These are phyloP conservation scores for Ustilago tritici DNA, from an alignment of 1,284 basidiomycete species.

Conservation along the genomic window DNA sequence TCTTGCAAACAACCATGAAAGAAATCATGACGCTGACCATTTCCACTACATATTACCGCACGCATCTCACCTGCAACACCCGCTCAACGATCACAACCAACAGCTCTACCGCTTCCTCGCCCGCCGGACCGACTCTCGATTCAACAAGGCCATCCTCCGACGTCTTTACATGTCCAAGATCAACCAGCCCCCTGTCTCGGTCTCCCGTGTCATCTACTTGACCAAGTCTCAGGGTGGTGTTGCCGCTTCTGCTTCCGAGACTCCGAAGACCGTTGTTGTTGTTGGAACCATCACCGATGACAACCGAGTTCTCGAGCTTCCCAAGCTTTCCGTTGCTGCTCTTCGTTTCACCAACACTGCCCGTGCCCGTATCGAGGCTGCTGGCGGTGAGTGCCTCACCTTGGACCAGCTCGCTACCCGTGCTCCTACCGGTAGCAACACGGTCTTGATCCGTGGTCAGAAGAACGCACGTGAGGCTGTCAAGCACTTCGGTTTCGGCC, in stretches of 20 bases:
- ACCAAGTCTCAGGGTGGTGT: conserved; percentile 67
- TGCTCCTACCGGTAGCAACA: conserved; percentile 94
- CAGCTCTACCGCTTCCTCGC: conserved; percentile 99
- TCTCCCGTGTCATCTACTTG: conserved; percentile 68
- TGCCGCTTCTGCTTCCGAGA: conserved; percentile 66
- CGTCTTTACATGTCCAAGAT: conserved; percentile 96
- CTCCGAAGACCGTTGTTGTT: conserved; percentile 83
- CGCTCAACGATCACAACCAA: conserved; percentile 2
- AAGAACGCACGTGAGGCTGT: conserved; percentile 92
- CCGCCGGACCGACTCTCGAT: conserved; percentile 92
- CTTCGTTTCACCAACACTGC: conserved; percentile 94
- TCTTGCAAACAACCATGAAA: background rate
- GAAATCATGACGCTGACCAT: conserved; percentile 12
- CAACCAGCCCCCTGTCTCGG: conserved; percentile 95
- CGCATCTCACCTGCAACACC: background rate
- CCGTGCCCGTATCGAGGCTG: conserved; percentile 92
- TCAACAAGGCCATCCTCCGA: conserved; percentile 98
- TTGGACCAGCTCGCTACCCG: conserved; percentile 96
- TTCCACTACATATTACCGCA: background rate
- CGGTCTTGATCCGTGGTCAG: conserved; percentile 89
- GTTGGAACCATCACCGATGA: conserved; percentile 97
- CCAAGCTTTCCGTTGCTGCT: conserved; percentile 93
- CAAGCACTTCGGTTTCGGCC: conserved; percentile 84
- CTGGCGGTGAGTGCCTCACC: conserved; percentile 93
- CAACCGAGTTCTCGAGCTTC: conserved; percentile 85